Evolutionary conservation across 1,284 basidiomycete species (phyloP).

Genomic region (Spongispora temasekensis): DNA sequence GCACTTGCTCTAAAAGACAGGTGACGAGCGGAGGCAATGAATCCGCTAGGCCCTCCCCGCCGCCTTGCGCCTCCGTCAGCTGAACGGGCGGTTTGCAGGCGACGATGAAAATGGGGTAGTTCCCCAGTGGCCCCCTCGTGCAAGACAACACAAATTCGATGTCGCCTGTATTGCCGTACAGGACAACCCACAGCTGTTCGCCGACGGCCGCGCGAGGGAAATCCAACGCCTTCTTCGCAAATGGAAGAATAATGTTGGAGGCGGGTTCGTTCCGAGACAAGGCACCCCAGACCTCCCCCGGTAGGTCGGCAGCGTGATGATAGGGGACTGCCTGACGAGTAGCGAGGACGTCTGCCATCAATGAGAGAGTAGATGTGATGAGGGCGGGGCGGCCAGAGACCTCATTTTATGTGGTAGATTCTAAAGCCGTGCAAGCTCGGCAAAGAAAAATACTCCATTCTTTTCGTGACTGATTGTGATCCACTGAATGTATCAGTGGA

Average conservation of each 20-base stretch:
- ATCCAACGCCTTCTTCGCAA: constrained; percentile 11
- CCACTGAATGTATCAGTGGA: no score
- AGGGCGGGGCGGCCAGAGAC: neutral
- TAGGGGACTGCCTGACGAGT: constrained; percentile 7
- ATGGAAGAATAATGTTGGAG: constrained; percentile 60
- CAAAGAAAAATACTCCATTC: no score
- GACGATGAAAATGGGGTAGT: constrained; percentile 60
- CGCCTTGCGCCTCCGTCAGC: constrained; percentile 23
- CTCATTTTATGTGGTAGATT: constrained; percentile 1
- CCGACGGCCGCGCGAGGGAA: neutral
- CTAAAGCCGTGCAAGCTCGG: neutral
- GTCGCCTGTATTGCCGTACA: constrained; percentile 29
- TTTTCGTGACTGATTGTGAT: no score
- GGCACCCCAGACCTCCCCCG: constrained; percentile 40
- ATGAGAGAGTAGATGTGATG: neutral
- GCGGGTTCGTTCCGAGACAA: constrained; percentile 42
- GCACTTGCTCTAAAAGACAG: constrained; percentile 33
- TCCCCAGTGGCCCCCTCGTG: constrained; percentile 51
- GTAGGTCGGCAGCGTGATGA: constrained; percentile 25
- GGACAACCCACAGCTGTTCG: constrained; percentile 48
- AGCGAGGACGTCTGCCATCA: constrained; percentile 11
- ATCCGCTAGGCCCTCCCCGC: constrained; percentile 34
- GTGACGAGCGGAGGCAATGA: constrained; percentile 39
- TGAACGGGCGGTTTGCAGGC: constrained; percentile 38
- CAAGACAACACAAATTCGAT: constrained; percentile 61